Percentiles rank a stretch among this genome's conserved stretches.
Conservation (phyloP, 2,329 filamentous ascomycete genomes). For the Nothopassalora personata region DNA sequence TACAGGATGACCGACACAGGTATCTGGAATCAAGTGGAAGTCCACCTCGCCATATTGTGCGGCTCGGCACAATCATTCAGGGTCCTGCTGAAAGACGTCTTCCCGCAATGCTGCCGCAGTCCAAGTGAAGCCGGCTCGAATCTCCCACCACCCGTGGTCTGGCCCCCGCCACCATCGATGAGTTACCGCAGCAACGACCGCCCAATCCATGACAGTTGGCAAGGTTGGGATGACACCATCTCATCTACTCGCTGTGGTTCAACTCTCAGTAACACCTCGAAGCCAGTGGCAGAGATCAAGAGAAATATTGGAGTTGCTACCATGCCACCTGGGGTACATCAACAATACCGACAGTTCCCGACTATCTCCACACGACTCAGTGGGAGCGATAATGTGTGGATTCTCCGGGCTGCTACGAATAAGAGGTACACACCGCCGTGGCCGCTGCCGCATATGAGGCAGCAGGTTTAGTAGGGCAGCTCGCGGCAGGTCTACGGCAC, state of each 20-base stretch:
- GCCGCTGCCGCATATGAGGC: not conserved
- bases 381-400: not conserved
- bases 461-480: no score
- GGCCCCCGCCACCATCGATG: not conserved
- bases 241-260: not conserved
- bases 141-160: not conserved
- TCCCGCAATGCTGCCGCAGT: slow-evolving; percentile 4
- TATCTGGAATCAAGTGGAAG: slow-evolving; percentile 13
- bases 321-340: not conserved
- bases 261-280: not conserved
- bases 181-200: not conserved
- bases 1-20: slow-evolving; percentile 6
- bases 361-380: not conserved
- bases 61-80: slow-evolving; percentile 14
- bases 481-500: no score
- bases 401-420: not conserved
- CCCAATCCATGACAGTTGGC: not conserved
- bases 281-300: not conserved
- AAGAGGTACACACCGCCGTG: not conserved
- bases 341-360: not conserved
- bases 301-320: not conserved
- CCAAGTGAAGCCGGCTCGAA: not conserved
- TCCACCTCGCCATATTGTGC: slow-evolving; percentile 16
- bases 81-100: slow-evolving; percentile 11
- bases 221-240: not conserved